Evolutionary conservation across 2,329 filamentous ascomycete species (phyloP).

Genomic region (Sarocladium oryzae): DNA sequence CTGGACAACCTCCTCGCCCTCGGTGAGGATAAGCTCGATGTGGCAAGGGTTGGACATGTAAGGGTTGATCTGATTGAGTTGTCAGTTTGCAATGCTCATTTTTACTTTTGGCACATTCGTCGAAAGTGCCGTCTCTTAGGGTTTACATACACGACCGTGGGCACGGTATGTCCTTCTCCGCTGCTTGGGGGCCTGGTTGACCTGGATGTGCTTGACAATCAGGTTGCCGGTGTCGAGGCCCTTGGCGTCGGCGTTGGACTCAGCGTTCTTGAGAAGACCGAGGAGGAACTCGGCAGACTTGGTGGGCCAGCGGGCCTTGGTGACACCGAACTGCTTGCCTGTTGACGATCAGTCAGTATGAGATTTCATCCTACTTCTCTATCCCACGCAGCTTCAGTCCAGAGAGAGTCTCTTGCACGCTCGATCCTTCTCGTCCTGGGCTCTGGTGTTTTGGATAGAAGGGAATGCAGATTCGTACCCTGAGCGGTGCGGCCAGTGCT

Average conservation of each 20-base stretch:
- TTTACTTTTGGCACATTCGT: not conserved
- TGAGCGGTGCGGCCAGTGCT: constrained; percentile 93
- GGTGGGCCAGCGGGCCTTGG: constrained; percentile 96
- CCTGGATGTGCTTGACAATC: constrained; percentile 99
- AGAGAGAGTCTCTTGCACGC: not conserved
- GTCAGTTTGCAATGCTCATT: constrained; percentile 19
- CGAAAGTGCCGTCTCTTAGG: not conserved
- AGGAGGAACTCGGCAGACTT: constrained; percentile 99
- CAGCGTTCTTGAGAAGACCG: constrained; percentile 93
- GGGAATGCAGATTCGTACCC: constrained; percentile 63
- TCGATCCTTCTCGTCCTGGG: not conserved
- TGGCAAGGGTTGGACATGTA: constrained; percentile 99
- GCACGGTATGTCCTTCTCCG: constrained; percentile 99
- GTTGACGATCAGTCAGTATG: constrained; percentile 23
- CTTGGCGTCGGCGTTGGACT: constrained; percentile 95
- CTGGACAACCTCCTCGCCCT: constrained; percentile 91
- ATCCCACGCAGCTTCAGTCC: not conserved
- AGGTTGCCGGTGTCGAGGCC: constrained; percentile 96
- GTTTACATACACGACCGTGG: constrained; percentile 88
- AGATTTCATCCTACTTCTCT: not conserved
- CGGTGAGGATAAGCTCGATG: constrained; percentile 99
- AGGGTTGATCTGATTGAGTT: constrained; percentile 80
- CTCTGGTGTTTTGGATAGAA: not conserved
- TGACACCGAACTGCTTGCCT: constrained; percentile 99
- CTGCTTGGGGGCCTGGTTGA: constrained; percentile 99